Percentiles rank a stretch among this genome's conserved stretches.
phyloP scores from a whole-genome alignment of 192 early-diverging fungal species.

The Coemansia sp. region DNA sequence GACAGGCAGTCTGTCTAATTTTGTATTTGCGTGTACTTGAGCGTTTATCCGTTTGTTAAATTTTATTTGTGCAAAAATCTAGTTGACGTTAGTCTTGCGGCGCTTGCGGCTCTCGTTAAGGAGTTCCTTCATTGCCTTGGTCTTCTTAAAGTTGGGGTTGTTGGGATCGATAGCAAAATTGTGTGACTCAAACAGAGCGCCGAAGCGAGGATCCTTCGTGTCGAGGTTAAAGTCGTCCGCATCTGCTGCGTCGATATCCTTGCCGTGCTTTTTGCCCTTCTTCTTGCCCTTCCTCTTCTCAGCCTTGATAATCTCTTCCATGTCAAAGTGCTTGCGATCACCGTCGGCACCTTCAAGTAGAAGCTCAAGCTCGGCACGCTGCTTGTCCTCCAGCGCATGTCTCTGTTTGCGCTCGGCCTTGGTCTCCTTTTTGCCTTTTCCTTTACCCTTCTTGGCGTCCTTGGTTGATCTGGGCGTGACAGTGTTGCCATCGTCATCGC shows the following conservation, averaged over 20 bases:
- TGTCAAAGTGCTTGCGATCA: slow-evolving; percentile 77
- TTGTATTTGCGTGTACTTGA: too few relatives aligned
- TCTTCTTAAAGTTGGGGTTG: slow-evolving; percentile 76
- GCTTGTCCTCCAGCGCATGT: slow-evolving; percentile 58
- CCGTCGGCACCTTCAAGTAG: slow-evolving; percentile 68
- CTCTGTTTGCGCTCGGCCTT: slow-evolving; percentile 57
- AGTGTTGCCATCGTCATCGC: slow-evolving; percentile 34
- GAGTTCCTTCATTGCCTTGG: slow-evolving; percentile 48
- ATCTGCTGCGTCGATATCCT: slow-evolving; percentile 61
- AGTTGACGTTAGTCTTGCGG: slow-evolving; percentile 30
- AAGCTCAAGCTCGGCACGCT: slow-evolving; percentile 76
- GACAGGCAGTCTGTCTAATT: not conserved
- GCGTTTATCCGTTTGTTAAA: not conserved
- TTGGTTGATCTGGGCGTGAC: slow-evolving; percentile 5
- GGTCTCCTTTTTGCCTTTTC: slow-evolving; percentile 14
- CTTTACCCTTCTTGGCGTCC: slow-evolving; percentile 16
- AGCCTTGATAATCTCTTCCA: slow-evolving; percentile 79
- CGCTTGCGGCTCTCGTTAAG: slow-evolving; percentile 46
- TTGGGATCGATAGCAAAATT: slow-evolving; percentile 95
- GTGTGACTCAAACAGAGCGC: slow-evolving; percentile 72
- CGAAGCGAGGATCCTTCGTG: slow-evolving; percentile 81
- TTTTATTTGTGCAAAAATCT: slow-evolving; percentile 1
- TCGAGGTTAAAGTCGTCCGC: slow-evolving; percentile 86
- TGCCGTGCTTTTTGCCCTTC: slow-evolving; percentile 54
- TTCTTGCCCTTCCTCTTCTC: slow-evolving; percentile 69